These are phyloP conservation scores for Aegilops umbellulata DNA, from an alignment of 176 grass and related monocot genomes.

Conservation along the genomic window DNA sequence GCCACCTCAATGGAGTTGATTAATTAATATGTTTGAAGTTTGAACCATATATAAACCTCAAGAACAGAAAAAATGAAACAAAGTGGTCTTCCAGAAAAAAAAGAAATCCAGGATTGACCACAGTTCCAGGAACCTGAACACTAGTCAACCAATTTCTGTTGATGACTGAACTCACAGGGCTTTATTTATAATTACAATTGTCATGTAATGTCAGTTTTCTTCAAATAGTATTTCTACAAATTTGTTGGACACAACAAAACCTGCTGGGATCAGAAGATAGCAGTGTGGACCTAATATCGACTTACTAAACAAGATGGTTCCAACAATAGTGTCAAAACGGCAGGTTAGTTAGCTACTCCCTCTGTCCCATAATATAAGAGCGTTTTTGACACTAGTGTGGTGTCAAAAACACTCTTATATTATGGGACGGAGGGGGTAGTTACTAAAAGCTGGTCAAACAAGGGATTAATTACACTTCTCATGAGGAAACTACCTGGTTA, in stretches of 20 bases:
- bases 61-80: background rate
- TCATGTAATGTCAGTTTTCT: background rate
- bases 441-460: slow-evolving; percentile 3
- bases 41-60: background rate
- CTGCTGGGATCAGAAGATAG: background rate
- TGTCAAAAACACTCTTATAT: too few species aligned
- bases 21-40: background rate
- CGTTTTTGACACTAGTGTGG: too few species aligned
- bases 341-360: background rate
- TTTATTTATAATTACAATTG: background rate
- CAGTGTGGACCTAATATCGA: background rate
- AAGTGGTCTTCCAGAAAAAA: background rate
- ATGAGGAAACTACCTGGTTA: background rate
- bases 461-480: background rate
- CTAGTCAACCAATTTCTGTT: slow-evolving; percentile 12
- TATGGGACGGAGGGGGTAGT: background rate
- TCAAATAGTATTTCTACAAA: slow-evolving; percentile 11
- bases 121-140: background rate
- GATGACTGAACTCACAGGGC: background rate
- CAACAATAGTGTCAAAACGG: background rate
- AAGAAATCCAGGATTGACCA: background rate
- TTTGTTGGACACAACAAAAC: background rate
- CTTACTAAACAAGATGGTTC: background rate
- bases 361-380: too few species aligned
- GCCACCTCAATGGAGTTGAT: background rate